These are phyloP conservation scores for Rosellinia necatrix DNA, from an alignment of 2,329 filamentous ascomycete species.

Conservation along the genomic window DNA sequence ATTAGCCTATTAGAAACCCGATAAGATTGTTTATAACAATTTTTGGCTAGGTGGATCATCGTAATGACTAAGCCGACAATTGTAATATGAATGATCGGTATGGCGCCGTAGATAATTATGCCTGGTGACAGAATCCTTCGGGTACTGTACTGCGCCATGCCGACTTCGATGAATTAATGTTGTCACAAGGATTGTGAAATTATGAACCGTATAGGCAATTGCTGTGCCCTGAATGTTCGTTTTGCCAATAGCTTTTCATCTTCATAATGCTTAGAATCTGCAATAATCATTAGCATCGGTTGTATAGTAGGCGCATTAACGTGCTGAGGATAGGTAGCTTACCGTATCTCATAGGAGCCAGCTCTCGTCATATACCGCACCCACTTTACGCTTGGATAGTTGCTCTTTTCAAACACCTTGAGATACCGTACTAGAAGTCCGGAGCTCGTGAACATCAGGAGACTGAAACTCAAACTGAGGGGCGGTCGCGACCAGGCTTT, in stretches of 20 bases:
- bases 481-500: slow-evolving; percentile 96
- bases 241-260: not conserved
- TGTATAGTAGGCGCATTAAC: not conserved
- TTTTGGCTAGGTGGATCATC: not conserved
- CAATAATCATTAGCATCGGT: not conserved
- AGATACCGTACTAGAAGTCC: slow-evolving; percentile 90
- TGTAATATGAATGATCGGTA: not conserved
- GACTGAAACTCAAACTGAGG: slow-evolving; percentile 85
- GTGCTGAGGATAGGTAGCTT: too few species aligned
- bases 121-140: too few species aligned
- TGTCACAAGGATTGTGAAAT: not conserved
- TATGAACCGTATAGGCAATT: not conserved
- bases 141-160: not conserved
- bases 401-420: slow-evolving; percentile 99
- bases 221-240: not conserved
- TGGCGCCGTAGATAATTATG: not conserved
- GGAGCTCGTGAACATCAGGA: slow-evolving; percentile 98
- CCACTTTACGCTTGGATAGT: slow-evolving; percentile 99
- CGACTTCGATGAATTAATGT: not conserved
- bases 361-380: slow-evolving; percentile 98
- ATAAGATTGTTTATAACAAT: not conserved
- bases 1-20: not conserved
- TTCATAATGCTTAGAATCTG: slow-evolving; percentile 22
- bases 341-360: slow-evolving; percentile 97
- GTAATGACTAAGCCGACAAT: not conserved